Conservation (phyloP, 257 asterid species). For the Solanum arcanum region DNA sequence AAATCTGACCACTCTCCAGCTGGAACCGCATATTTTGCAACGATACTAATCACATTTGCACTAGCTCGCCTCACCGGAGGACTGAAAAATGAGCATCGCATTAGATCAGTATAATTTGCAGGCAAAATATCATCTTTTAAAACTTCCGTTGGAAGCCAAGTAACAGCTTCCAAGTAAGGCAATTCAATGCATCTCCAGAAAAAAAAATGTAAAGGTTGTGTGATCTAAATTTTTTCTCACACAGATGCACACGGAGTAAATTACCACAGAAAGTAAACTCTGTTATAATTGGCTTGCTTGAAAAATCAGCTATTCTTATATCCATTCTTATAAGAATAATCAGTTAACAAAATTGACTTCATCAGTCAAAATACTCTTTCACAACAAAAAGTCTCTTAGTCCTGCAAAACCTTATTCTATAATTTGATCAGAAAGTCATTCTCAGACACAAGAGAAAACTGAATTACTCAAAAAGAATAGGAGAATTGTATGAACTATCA, state of each 20-base stretch:
- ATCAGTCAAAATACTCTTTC: neutral
- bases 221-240: neutral
- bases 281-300: neutral
- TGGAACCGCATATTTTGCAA: conserved; percentile 95
- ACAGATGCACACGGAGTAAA: neutral
- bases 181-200: neutral
- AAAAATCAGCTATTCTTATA: neutral
- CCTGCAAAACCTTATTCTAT: neutral
- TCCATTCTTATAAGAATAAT: neutral
- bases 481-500: neutral
- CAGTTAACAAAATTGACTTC: neutral
- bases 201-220: neutral
- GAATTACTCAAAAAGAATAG: neutral
- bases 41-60: conserved; percentile 92
- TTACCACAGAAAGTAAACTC: neutral
- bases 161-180: neutral
- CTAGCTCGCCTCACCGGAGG: conserved; percentile 94
- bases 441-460: neutral
- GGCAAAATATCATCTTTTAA: neutral
- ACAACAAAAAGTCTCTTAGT: neutral
- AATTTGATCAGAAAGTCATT: neutral
- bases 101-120: neutral
- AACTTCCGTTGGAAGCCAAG: neutral
- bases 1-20: conserved; percentile 97
- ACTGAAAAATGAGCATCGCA: conserved; percentile 31